Base-by-base conservation (phyloP, 2,329 filamentous ascomycete species). In the Fusarium praegraminearum region DNA sequence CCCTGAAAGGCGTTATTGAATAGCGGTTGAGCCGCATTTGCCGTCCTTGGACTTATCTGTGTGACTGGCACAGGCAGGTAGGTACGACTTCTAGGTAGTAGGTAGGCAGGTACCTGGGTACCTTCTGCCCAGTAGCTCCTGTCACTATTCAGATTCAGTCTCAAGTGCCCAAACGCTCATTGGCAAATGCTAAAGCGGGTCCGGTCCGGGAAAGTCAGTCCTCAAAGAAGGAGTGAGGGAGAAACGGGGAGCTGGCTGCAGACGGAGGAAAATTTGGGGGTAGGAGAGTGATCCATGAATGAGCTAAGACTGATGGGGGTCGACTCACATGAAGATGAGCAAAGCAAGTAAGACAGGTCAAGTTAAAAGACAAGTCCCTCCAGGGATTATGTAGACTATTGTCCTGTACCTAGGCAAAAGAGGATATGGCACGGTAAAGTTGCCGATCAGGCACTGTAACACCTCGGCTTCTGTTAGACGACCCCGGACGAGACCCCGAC, bases 401-500 rank as follows among this genome's bases (percentile, higher is more conserved):
- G 15, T 24, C 24, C 32, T 24, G 41, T 38, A 28, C 40, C 35
- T 62, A 55, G 57, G 45, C 13, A 52, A 20, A 32, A 32, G 15
- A 24, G 44, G 35, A 36, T 20, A 40, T 15, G 32, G 41, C 35
- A 33, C 9, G 58, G 49, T 33, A 43, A 47, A n/a, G 36, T 44
- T 35, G 7, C 60, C 50, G 58, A 62, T 32, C 45, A 64, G 47
- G 44, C 56, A 52, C 44, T 52, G 43, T 41, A 58, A 67, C 61
- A 66, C 73, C 73, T 75, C 73, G 73, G 73, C 71, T 66, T 64
- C 58, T 45, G 50, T 59, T 70, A 38, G 38, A 56, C 51, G 53
- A 69, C 30, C 63, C 45, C 53, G 61, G 59, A 52, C 11, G 18
- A 40, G 53, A 36, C 53, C 32, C 53, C 22, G 32, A 38, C 57